These are phyloP conservation scores for Thraustochytrium striatum DNA, from an alignment of 352 stramenopile genomes.

Conservation along the genomic window DNA sequence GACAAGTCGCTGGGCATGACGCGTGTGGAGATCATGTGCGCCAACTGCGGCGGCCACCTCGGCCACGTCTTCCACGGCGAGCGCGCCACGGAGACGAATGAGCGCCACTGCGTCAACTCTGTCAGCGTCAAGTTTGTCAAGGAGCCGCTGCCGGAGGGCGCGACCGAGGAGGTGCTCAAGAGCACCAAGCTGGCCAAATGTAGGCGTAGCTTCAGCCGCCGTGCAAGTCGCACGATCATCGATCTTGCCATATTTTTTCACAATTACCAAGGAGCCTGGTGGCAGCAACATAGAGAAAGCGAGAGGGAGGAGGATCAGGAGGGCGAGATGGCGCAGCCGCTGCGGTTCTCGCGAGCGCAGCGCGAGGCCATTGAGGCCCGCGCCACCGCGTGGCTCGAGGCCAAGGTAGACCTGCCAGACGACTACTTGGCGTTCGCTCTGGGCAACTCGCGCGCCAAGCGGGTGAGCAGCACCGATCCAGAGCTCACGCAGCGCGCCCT, in stretches of 20 bases:
- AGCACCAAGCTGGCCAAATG: too few species aligned
- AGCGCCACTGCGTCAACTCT: constrained; percentile 82
- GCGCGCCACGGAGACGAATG: constrained; percentile 72
- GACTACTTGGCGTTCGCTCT: constrained; percentile 18
- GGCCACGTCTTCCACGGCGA: constrained; percentile 82
- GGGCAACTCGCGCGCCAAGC: background rate
- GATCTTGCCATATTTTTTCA: too few species aligned
- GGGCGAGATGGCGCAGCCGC: background rate
- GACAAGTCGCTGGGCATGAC: constrained; percentile 51
- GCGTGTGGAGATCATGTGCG: constrained; percentile 79
- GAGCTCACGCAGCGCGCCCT: constrained; percentile 16
- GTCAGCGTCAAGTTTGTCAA: constrained; percentile 71
- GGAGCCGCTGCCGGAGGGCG: constrained; percentile 55
- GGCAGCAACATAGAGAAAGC: background rate
- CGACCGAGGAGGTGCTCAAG: constrained; percentile 34
- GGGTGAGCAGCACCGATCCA: background rate
- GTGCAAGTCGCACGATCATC: too few species aligned
- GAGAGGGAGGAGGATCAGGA: background rate
- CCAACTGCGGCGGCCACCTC: constrained; percentile 79
- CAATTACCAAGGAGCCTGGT: too few species aligned
- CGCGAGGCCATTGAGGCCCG: background rate
- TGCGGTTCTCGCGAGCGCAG: background rate
- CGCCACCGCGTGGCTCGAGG: background rate
- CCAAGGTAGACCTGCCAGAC: background rate
- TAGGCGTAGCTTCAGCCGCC: too few species aligned